phyloP scores from a whole-genome alignment of 164 flowering plant species.

The Vitis riparia region DNA sequence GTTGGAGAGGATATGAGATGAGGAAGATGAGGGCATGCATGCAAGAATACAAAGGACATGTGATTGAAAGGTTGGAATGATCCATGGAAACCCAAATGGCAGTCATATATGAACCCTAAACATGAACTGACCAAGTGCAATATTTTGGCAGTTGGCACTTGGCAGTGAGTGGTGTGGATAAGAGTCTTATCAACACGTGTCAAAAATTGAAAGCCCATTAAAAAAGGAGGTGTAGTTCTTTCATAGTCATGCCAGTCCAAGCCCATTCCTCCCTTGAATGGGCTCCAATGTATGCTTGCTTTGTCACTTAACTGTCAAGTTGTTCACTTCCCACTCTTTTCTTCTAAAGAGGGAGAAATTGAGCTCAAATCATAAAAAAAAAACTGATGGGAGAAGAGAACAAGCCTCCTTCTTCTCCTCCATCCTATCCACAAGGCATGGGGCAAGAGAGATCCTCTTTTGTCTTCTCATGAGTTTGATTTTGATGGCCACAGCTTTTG shows the following conservation, averaged over 20 bases:
- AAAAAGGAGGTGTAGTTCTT: neutral
- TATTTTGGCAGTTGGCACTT: neutral
- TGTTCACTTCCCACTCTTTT: neutral
- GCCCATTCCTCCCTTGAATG: constrained; percentile 30
- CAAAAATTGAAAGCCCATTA: neutral
- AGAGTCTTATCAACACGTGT: constrained; percentile 23
- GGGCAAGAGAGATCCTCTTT: constrained; percentile 29
- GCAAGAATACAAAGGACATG: too few species aligned
- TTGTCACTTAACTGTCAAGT: constrained; percentile 21
- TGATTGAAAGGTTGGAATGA: too few species aligned
- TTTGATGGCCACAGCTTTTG: constrained; percentile 11
- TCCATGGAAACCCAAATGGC: too few species aligned
- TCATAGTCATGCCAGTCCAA: neutral
- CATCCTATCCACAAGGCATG: constrained; percentile 28
- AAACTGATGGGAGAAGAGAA: constrained; percentile 11
- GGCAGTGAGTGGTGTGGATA: constrained; percentile 13
- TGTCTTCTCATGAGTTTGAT: constrained; percentile 25
- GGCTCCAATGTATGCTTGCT: constrained; percentile 8
- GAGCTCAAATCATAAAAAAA: constrained; percentile 1
- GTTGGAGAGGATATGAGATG: too few species aligned
- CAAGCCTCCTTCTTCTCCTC: neutral
- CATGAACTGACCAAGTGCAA: neutral
- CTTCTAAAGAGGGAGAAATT: neutral
- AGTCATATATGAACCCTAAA: too few species aligned
- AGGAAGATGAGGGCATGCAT: too few species aligned